A percentile compares a stretch with the other conserved stretches of the same genome.
phyloP scores from a whole-genome alignment of 257 asterid genomes.

The Solanum microdontum region DNA sequence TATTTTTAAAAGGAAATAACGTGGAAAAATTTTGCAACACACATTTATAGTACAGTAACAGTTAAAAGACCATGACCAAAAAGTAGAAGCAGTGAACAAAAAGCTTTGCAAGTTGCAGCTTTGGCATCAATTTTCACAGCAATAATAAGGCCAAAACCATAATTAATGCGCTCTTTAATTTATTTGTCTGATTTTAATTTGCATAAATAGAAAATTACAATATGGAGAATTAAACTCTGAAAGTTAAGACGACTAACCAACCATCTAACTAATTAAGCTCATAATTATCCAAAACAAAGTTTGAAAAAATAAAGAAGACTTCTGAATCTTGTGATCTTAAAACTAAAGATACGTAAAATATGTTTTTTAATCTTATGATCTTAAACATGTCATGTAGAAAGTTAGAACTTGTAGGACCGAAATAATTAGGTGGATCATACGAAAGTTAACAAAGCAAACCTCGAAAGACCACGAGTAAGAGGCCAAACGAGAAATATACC shows the following conservation, averaged over 20 bases:
- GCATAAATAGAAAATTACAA: fast-evolving
- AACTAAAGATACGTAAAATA: background rate
- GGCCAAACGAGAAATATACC: background rate
- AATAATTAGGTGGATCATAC: background rate
- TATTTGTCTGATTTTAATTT: background rate
- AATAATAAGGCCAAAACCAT: background rate
- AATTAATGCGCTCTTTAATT: background rate
- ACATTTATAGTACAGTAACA: background rate
- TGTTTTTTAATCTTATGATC: background rate
- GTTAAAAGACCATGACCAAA: background rate
- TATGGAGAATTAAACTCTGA: background rate
- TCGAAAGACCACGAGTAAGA: background rate
- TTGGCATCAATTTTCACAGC: background rate
- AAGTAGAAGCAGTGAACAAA: background rate
- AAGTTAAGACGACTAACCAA: background rate
- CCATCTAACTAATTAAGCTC: background rate
- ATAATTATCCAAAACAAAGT: background rate
- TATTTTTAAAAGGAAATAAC: background rate
- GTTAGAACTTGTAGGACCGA: background rate
- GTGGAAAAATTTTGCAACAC: background rate
- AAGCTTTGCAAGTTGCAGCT: background rate
- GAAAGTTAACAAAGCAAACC: background rate
- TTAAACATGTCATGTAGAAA: background rate
- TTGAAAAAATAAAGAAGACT: no score
- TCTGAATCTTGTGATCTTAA: background rate